phyloP scores from a whole-genome alignment of 495 filamentous ascomycete genomes.

The Sporormia fimetaria region DNA sequence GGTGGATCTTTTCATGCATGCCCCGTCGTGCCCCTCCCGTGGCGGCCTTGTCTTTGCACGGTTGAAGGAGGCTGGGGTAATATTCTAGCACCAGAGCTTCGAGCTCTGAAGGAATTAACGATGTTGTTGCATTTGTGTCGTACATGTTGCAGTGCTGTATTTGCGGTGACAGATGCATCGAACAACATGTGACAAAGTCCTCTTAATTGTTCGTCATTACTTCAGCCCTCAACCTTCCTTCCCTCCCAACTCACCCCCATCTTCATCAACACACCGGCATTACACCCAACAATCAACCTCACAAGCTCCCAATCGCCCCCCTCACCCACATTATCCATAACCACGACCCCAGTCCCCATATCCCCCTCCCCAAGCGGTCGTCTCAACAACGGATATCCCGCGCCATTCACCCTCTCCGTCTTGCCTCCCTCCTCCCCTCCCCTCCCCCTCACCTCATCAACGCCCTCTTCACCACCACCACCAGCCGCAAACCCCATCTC shows the following conservation, averaged over 20 bases:
- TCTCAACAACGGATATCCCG: no score
- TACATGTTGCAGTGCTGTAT: background rate
- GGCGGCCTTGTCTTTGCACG: no score
- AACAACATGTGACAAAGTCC: background rate
- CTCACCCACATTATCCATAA: slow-evolving; percentile 85
- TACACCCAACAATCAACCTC: slow-evolving; percentile 83
- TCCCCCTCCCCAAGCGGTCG: slow-evolving; percentile 55
- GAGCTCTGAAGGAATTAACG: no score
- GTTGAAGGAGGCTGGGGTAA: no score
- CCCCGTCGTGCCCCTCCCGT: no score
- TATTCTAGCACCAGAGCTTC: no score
- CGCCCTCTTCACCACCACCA: slow-evolving; percentile 32
- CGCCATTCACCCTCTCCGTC: slow-evolving; percentile 19
- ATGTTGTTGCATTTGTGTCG: background rate
- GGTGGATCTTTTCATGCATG: no score
- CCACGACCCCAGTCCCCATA: slow-evolving; percentile 79
- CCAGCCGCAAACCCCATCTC: slow-evolving; percentile 37
- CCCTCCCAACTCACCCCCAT: slow-evolving; percentile 29
- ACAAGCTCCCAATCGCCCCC: slow-evolving; percentile 91
- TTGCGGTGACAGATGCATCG: background rate
- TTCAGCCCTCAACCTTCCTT: background rate
- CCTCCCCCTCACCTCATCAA: slow-evolving; percentile 21
- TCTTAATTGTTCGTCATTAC: background rate
- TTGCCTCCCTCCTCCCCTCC: background rate
- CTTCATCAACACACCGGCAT: slow-evolving; percentile 51